Base-by-base conservation (phyloP, 2,329 filamentous ascomycete species). In the Botrytis sinoallii region DNA sequence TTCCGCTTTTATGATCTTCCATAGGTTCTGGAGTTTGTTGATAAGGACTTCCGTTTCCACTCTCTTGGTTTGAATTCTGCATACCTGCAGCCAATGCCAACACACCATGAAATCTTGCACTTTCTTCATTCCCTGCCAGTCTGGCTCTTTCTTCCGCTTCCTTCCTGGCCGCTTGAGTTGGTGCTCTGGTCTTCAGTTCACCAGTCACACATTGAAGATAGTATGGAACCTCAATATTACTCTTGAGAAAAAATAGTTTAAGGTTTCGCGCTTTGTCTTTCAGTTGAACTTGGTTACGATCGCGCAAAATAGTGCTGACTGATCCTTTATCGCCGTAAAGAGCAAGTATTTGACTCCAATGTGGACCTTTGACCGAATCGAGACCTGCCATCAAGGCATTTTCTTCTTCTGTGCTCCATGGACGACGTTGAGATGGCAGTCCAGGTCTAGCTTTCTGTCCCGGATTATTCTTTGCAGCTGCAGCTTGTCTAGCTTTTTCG, bases 211-310 rank as follows among this genome's bases (percentile, higher is more conserved):
- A 93, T 79, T 95, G 91, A 35, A 97, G 84, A 78, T 96, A 96
- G 78, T 93, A 94, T 0, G 94, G 94, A 81, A 97, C 95, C 79
- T 97, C 94, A 8, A 94, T 94, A 70, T 93, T 93, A 29, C 92
- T 95, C 84, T 97, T 97, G 71, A 97, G 84, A 82, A 97, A 97
- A 84, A 96, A 97, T 0, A 97, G 84, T 82, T 97, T 97, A 67
- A 97, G 83, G 77, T 97, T 97, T 68, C 94, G 87, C 0, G 94
- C 94, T 82, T 97, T 97, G 81, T 97, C 94, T 82, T 97, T 97
- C 20, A 97, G 86, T 81, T 97, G 94, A 0, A 97, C 94, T 80
- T 97, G 94, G 63, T 94, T 97, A 48, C 94, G 88, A 80, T 97
- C 94, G 78, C 95, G 95, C 32, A 97, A 86, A 38, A 95, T 92